A percentile compares a stretch with the other conserved stretches of the same genome.
These are phyloP conservation scores for Fusarium neocosmosporiellum DNA, from an alignment of 2,329 filamentous ascomycete species.

Conservation along the genomic window DNA sequence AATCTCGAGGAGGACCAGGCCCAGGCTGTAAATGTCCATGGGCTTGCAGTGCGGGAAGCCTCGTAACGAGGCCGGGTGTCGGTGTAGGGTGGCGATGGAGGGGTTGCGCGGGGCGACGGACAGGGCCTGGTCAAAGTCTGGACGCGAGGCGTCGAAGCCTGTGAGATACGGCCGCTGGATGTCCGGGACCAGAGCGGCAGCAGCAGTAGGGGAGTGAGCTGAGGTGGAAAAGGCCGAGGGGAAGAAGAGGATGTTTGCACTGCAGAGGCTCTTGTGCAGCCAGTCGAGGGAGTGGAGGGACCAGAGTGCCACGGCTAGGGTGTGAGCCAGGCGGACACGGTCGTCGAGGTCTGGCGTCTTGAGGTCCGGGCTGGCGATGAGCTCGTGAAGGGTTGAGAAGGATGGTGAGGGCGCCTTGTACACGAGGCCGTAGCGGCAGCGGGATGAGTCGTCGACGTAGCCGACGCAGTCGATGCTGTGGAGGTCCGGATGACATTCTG, in stretches of 20 bases:
- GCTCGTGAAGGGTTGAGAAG: slow-evolving; percentile 53
- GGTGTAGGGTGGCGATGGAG: slow-evolving; percentile 57
- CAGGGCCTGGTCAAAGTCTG: slow-evolving; percentile 61
- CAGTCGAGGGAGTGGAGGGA: slow-evolving; percentile 65
- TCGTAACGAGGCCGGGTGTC: slow-evolving; percentile 57
- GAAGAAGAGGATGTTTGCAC: slow-evolving; percentile 66
- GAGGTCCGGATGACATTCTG: slow-evolving; percentile 57
- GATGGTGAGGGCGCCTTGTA: slow-evolving; percentile 52
- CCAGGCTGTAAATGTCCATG: slow-evolving; percentile 65
- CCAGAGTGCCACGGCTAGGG: slow-evolving; percentile 57
- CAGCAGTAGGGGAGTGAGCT: slow-evolving; percentile 47
- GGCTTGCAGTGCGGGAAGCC: slow-evolving; percentile 58
- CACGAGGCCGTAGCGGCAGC: slow-evolving; percentile 56
- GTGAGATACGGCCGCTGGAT: slow-evolving; percentile 58
- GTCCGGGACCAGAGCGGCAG: slow-evolving; percentile 52
- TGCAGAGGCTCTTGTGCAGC: slow-evolving; percentile 67
- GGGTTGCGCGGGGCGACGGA: slow-evolving; percentile 58
- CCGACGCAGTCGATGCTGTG: slow-evolving; percentile 60
- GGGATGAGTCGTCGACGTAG: slow-evolving; percentile 55
- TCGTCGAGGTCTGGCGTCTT: slow-evolving; percentile 59
- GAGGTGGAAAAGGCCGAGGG: slow-evolving; percentile 53
- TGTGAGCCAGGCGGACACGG: slow-evolving; percentile 55
- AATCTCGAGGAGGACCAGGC: slow-evolving; percentile 62
- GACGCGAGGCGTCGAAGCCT: slow-evolving; percentile 67
- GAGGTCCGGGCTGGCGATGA: slow-evolving; percentile 53